These are phyloP conservation scores for Trametes versicolor DNA, from an alignment of 1,284 basidiomycete genomes.

Conservation along the genomic window DNA sequence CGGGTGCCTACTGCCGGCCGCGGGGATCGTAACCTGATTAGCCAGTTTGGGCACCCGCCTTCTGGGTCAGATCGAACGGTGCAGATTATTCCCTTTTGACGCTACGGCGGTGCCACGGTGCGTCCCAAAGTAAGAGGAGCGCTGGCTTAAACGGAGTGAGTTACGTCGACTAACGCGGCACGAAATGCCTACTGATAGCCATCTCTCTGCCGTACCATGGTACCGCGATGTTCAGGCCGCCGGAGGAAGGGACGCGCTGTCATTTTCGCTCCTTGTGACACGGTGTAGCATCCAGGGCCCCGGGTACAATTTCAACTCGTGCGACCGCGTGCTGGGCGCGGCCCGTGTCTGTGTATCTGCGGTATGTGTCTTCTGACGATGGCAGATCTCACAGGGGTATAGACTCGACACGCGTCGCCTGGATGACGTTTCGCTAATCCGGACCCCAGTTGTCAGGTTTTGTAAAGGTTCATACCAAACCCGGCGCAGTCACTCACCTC, in stretches of 20 bases:
- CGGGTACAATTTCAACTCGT: neutral
- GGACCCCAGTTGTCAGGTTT: neutral
- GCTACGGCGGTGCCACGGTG: neutral
- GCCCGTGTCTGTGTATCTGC: neutral
- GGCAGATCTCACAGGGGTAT: neutral
- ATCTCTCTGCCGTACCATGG: neutral
- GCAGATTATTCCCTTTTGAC: neutral
- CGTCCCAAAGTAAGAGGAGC: neutral
- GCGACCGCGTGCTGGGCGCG: neutral
- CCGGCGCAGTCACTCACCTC: neutral
- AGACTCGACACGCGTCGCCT: neutral
- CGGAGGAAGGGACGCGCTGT: neutral
- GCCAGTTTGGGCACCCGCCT: neutral
- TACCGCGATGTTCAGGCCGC: constrained; percentile 4
- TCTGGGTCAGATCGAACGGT: neutral
- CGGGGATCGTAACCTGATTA: constrained; percentile 1
- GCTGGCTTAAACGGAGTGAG: neutral
- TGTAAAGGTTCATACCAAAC: neutral
- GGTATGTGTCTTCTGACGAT: neutral
- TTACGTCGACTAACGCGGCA: neutral
- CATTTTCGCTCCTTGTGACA: neutral
- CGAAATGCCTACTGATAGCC: neutral
- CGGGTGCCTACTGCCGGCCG: constrained; percentile 1
- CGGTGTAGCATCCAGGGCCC: neutral
- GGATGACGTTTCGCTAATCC: neutral